Percentiles rank a stretch among this genome's conserved stretches.
phyloP scores from a whole-genome alignment of 768 basidiomycete species.

The Obba rivulosa region DNA sequence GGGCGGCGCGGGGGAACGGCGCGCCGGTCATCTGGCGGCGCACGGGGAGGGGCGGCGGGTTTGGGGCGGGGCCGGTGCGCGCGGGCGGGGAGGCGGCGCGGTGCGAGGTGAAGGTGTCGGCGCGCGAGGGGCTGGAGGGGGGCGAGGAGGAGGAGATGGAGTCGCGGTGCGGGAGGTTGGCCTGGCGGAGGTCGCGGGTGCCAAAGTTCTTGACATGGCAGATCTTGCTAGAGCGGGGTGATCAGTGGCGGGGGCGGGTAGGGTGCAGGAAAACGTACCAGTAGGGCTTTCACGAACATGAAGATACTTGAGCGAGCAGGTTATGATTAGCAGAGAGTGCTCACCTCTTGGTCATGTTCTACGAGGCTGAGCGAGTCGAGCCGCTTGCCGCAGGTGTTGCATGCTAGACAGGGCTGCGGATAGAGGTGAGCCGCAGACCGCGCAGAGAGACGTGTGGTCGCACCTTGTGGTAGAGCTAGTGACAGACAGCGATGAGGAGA shows the following conservation, averaged over 20 bases:
- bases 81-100: slow-evolving; percentile 14
- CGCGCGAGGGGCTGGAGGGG: slow-evolving; percentile 25
- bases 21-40: slow-evolving; percentile 22
- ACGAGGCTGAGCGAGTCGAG: slow-evolving; percentile 72
- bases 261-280: slow-evolving; percentile 28
- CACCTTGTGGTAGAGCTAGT: slow-evolving; percentile 78
- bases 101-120: slow-evolving; percentile 24
- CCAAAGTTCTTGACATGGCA: slow-evolving; percentile 82
- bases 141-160: slow-evolving; percentile 25
- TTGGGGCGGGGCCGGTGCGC: not conserved
- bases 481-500: slow-evolving; percentile 4
- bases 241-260: slow-evolving; percentile 7
- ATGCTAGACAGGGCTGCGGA: slow-evolving; percentile 72
- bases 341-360: slow-evolving; percentile 79
- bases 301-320: slow-evolving; percentile 2
- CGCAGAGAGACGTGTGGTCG: not conserved
- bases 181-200: slow-evolving; percentile 65
- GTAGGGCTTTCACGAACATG: slow-evolving; percentile 39
- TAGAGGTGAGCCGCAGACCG: not conserved
- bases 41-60: slow-evolving; percentile 14
- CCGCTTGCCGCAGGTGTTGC: slow-evolving; percentile 69
- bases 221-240: too few relatives aligned
- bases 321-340: slow-evolving; percentile 23
- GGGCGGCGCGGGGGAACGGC: slow-evolving; percentile 9
- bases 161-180: slow-evolving; percentile 54